phyloP scores from a whole-genome alignment of 2,329 filamentous ascomycete species.

The Tolypocladium amazonense region DNA sequence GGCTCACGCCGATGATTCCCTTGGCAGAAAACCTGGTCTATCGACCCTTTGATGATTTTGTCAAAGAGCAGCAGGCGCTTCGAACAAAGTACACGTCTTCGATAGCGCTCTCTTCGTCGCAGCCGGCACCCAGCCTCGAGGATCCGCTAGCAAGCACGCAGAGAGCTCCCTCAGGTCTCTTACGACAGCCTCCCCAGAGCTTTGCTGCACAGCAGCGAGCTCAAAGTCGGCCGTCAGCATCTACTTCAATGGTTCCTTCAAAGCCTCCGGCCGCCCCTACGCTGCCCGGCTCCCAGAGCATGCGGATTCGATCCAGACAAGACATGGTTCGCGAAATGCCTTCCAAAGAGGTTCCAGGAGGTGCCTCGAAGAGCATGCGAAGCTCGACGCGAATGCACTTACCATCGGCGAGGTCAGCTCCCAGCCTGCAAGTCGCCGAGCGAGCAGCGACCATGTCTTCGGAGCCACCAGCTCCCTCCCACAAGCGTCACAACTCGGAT shows the following conservation, averaged over 20 bases:
- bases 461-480: constrained; percentile 8
- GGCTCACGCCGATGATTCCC: constrained; percentile 52
- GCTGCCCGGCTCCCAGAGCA: constrained; percentile 17
- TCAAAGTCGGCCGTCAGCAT: constrained; percentile 34
- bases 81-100: constrained; percentile 19
- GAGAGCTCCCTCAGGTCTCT: constrained; percentile 28
- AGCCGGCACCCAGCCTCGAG: constrained; percentile 13
- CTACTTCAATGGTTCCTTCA: constrained; percentile 12
- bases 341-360: constrained; percentile 12
- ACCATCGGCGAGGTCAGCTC: constrained; percentile 15
- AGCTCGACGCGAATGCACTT: constrained; percentile 15
- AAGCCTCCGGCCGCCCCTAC: constrained; percentile 13
- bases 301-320: constrained; percentile 15
- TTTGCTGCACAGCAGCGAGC: constrained; percentile 57
- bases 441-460: constrained; percentile 16
- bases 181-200: constrained; percentile 49
- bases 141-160: constrained; percentile 23
- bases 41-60: constrained; percentile 50
- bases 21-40: constrained; percentile 53
- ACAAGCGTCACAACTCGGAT: constrained; percentile 17
- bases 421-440: constrained; percentile 17
- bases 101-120: constrained; percentile 14
- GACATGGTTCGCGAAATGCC: constrained; percentile 14
- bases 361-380: constrained; percentile 15
- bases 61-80: constrained; percentile 39